Evolutionary conservation across 768 basidiomycete genomes (phyloP).

Genomic region (Psilocybe cyanescens): DNA sequence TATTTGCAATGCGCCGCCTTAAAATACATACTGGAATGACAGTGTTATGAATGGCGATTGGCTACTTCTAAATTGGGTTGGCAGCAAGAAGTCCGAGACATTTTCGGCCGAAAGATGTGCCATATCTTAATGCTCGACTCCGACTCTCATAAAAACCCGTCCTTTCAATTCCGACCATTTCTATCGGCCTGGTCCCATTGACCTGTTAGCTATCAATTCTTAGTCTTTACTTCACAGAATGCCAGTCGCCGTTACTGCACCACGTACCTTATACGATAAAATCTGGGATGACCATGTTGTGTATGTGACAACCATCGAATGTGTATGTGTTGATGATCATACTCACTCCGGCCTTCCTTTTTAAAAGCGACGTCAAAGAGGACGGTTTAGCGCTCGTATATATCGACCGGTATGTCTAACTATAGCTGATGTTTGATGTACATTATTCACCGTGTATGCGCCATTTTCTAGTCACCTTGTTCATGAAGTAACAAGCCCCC

Average conservation of each 20-base stretch:
- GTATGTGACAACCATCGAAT: slow-evolving; percentile 43
- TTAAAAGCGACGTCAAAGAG: slow-evolving; percentile 65
- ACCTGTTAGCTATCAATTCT: slow-evolving; percentile 9
- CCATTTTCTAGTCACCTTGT: slow-evolving; percentile 55
- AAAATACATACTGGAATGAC: slow-evolving; percentile 2
- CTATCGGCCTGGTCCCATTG: slow-evolving; percentile 8
- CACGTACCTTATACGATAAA: slow-evolving; percentile 96
- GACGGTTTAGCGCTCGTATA: slow-evolving; percentile 83
- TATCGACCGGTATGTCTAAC: slow-evolving; percentile 66
- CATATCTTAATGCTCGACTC: slow-evolving; percentile 11
- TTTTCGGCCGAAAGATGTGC: slow-evolving; percentile 25
- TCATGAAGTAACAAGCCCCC: slow-evolving; percentile 93
- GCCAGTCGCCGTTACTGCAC: slow-evolving; percentile 48
- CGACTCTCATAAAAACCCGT: slow-evolving; percentile 21
- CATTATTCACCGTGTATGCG: slow-evolving; percentile 12
- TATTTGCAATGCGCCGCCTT: too few relatives aligned
- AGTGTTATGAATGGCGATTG: slow-evolving; percentile 16
- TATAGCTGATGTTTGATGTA: neutral
- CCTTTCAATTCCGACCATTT: slow-evolving; percentile 5
- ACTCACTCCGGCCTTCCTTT: slow-evolving; percentile 17
- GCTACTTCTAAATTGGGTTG: slow-evolving; percentile 14
- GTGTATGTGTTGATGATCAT: slow-evolving; percentile 9
- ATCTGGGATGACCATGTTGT: slow-evolving; percentile 98
- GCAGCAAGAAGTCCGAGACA: slow-evolving; percentile 12
- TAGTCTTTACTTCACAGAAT: slow-evolving; percentile 27